These are phyloP conservation scores for Didymella exigua DNA, from an alignment of 2,329 filamentous ascomycete genomes.

Conservation along the genomic window DNA sequence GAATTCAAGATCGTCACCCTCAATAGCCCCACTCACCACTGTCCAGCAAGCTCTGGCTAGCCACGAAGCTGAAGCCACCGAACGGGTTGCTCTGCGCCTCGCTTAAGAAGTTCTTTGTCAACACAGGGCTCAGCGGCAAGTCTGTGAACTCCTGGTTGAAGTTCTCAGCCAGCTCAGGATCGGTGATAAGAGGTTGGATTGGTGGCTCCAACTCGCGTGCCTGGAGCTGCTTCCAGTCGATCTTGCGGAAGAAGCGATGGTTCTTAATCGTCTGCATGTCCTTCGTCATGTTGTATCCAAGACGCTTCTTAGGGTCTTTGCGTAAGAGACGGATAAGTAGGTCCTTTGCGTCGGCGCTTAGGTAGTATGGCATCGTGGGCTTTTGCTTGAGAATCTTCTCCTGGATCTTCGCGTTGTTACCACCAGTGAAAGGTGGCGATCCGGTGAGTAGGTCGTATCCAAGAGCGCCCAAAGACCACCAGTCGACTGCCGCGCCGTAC, in stretches of 20 bases:
- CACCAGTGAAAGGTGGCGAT: conserved; percentile 84
- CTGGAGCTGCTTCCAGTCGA: conserved; percentile 89
- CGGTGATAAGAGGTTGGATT: conserved; percentile 91
- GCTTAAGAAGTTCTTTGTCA: conserved; percentile 35
- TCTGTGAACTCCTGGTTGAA: conserved; percentile 93
- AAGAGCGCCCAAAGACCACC: conserved; percentile 96
- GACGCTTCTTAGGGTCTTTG: conserved; percentile 89
- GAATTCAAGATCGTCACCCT: background rate
- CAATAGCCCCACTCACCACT: conserved; percentile 42
- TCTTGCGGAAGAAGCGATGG: conserved; percentile 95
- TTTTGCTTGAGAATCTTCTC: conserved; percentile 96
- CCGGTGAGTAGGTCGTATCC: conserved; percentile 93
- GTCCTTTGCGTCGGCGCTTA: conserved; percentile 91
- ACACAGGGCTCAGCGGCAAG: conserved; percentile 76
- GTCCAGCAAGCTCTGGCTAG: conserved; percentile 57
- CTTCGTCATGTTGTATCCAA: conserved; percentile 87
- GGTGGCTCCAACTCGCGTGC: conserved; percentile 83
- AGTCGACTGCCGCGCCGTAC: conserved; percentile 95
- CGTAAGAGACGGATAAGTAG: conserved; percentile 85
- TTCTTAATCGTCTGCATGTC: conserved; percentile 85
- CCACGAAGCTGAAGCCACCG: conserved; percentile 61
- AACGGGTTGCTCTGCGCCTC: conserved; percentile 54
- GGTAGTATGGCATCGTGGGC: conserved; percentile 83
- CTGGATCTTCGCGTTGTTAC: conserved; percentile 93
- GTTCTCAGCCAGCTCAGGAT: conserved; percentile 95